These are phyloP conservation scores for Anethum foeniculum DNA, from an alignment of 140 eudicot species.

Conservation along the genomic window DNA sequence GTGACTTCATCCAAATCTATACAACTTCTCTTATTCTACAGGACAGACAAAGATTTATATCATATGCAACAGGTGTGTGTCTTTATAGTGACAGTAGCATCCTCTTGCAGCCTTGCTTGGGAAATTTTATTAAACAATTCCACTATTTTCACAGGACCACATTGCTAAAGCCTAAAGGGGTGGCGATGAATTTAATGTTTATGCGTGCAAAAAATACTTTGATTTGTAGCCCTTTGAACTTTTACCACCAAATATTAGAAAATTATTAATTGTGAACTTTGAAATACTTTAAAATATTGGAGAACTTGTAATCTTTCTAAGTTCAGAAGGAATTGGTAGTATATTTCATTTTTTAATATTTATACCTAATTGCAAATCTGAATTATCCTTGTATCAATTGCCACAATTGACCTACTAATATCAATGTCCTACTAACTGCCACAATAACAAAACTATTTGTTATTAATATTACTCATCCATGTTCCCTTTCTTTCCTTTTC, in stretches of 20 bases:
- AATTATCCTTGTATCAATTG: neutral
- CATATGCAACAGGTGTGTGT: neutral
- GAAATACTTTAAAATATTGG: no score
- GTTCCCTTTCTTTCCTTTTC: no score
- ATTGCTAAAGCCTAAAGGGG: neutral
- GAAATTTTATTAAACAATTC: neutral
- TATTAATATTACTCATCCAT: no score
- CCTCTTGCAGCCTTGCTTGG: neutral
- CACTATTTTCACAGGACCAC: neutral
- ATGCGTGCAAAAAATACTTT: neutral
- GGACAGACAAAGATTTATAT: neutral
- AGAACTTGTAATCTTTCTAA: no score
- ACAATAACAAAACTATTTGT: neutral
- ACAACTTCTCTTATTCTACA: neutral
- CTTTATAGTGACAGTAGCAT: neutral
- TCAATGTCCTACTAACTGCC: neutral
- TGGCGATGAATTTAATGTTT: neutral
- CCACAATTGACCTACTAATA: neutral
- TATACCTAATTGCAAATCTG: neutral
- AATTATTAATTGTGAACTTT: neutral
- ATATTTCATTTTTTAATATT: neutral
- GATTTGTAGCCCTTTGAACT: neutral
- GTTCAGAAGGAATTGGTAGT: no score
- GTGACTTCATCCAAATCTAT: conserved; percentile 12
- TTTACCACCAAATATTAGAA: neutral